Conservation (phyloP, 768 basidiomycete genomes). For the Collybia mongolica region DNA sequence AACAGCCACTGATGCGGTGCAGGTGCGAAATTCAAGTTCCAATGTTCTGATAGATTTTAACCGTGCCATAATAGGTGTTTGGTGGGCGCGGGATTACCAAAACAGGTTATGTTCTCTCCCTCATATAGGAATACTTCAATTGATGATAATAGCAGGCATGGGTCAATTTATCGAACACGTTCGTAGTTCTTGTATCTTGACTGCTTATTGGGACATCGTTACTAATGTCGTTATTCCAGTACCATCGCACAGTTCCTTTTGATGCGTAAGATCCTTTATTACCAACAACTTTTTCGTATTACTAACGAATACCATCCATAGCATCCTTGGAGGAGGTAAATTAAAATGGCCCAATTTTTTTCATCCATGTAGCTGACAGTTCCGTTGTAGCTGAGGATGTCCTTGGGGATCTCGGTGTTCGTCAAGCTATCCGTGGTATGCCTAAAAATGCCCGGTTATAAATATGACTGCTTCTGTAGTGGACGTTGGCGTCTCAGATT, state of each 20-base stretch:
- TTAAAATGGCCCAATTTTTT: not conserved
- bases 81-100: conserved; percentile 87
- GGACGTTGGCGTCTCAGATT: too few species aligned
- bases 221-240: conserved; percentile 32
- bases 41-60: not conserved
- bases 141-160: conserved; percentile 35
- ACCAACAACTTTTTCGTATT: not conserved
- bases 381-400: conserved; percentile 64
- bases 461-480: conserved; percentile 3
- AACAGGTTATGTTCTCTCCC: conserved; percentile 51
- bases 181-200: conserved; percentile 18
- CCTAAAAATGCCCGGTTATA: conserved; percentile 68
- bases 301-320: conserved; percentile 11
- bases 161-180: conserved; percentile 71
- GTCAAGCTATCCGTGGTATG: conserved; percentile 77
- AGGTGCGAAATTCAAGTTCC: conserved; percentile 28
- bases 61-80: conserved; percentile 51
- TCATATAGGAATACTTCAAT: too few species aligned
- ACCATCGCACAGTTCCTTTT: conserved; percentile 65
- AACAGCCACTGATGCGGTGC: conserved; percentile 72
- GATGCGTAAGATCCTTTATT: conserved; percentile 44
- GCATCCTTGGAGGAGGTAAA: conserved; percentile 66
- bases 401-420: conserved; percentile 76
- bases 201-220: not conserved
- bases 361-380: conserved; percentile 4